These are phyloP conservation scores for Citrullus amarus DNA, from an alignment of 306 rosid species.

Conservation along the genomic window DNA sequence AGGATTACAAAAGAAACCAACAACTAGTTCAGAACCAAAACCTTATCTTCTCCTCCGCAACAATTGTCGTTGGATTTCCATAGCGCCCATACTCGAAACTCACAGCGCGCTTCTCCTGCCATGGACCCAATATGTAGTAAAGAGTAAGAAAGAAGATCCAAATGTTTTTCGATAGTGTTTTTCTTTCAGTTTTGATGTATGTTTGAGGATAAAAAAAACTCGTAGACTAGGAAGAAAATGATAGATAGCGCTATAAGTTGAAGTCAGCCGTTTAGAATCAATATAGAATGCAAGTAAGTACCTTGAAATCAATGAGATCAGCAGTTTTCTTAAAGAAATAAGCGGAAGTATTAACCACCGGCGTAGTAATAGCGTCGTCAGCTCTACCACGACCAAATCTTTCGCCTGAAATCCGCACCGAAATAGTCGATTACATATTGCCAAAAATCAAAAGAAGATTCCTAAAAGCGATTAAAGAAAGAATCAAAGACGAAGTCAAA, in stretches of 20 bases:
- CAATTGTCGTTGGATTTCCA: constrained; percentile 89
- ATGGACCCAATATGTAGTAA: constrained; percentile 1
- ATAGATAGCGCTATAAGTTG: background rate
- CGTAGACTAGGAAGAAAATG: background rate
- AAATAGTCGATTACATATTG: constrained; percentile 9
- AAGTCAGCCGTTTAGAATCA: background rate
- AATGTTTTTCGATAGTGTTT: background rate
- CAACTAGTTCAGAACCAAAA: constrained; percentile 13
- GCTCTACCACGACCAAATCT: constrained; percentile 77
- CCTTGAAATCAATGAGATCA: constrained; percentile 85
- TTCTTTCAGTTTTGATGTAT: background rate
- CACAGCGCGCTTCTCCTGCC: constrained; percentile 60
- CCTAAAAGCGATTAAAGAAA: background rate
- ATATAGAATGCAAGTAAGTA: constrained; percentile 10
- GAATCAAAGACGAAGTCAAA: background rate
- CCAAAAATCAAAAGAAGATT: background rate
- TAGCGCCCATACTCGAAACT: constrained; percentile 95
- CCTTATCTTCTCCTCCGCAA: constrained; percentile 91
- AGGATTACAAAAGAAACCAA: background rate
- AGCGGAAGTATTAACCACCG: constrained; percentile 82
- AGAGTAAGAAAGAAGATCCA: background rate
- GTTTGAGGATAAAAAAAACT: background rate
- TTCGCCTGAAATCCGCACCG: constrained; percentile 37
- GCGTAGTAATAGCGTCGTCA: constrained; percentile 87
- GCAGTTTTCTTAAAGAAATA: constrained; percentile 68